Conservation (phyloP, 2,329 filamentous ascomycete genomes). For the Monosporascus sp. region DNA sequence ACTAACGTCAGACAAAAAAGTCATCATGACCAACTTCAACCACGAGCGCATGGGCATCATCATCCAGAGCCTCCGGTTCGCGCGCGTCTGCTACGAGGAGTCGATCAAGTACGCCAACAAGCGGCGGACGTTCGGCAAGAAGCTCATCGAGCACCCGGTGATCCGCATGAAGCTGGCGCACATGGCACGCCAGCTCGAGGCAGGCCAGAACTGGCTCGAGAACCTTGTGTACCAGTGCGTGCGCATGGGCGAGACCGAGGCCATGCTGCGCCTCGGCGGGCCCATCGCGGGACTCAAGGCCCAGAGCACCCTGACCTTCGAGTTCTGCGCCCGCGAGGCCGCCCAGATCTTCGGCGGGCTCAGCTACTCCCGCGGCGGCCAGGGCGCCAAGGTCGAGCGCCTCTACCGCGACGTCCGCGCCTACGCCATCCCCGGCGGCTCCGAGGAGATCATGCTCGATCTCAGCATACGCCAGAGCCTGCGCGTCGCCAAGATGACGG, state of each 20-base stretch:
- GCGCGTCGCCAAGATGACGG: conserved; percentile 82
- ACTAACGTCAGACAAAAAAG: conserved; percentile 32
- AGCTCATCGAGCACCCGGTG: conserved; percentile 92
- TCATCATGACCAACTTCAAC: conserved; percentile 99
- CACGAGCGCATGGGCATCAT: conserved; percentile 98
- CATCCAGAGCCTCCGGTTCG: conserved; percentile 94
- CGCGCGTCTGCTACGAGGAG: conserved; percentile 95
- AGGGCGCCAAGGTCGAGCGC: conserved; percentile 92
- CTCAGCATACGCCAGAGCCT: conserved; percentile 87
- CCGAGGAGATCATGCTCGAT: conserved; percentile 98
- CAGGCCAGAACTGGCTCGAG: conserved; percentile 95
- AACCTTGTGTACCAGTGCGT: conserved; percentile 90
- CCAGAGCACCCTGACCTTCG: conserved; percentile 88
- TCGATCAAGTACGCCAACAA: conserved; percentile 96
- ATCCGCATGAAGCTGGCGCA: conserved; percentile 97
- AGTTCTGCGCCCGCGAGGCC: conserved; percentile 95
- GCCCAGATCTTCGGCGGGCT: conserved; percentile 96
- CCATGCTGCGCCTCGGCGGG: conserved; percentile 91
- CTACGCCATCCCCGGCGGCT: conserved; percentile 92
- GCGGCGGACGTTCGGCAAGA: conserved; percentile 93
- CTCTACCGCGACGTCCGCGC: conserved; percentile 92
- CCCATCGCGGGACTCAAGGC: conserved; percentile 93
- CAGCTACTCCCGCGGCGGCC: conserved; percentile 86
- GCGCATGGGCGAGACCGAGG: conserved; percentile 89
- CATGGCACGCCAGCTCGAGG: conserved; percentile 97